phyloP scores from a whole-genome alignment of 805 yeast genomes.

The Candida glaebosa region DNA sequence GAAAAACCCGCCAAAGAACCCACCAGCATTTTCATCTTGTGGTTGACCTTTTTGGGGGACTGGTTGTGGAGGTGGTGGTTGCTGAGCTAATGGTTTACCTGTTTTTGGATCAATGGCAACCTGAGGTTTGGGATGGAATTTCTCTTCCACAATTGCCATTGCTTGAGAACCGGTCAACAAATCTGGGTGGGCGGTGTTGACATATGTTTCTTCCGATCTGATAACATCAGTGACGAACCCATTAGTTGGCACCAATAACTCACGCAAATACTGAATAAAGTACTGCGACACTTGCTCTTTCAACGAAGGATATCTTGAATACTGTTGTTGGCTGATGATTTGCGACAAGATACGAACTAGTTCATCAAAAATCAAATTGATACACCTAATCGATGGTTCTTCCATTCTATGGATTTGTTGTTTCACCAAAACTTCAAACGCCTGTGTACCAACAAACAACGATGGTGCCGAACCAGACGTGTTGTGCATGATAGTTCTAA shows the following conservation, averaged over 20 bases:
- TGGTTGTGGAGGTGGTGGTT: conserved; percentile 11
- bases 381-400: conserved; percentile 88
- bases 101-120: conserved; percentile 84
- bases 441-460: conserved; percentile 93
- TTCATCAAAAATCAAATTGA: conserved; percentile 89
- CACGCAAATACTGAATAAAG: conserved; percentile 77
- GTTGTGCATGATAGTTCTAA: conserved; percentile 94
- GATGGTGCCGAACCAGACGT: conserved; percentile 97
- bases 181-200: conserved; percentile 97
- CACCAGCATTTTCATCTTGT: conserved; percentile 55
- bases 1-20: conserved; percentile 95
- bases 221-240: conserved; percentile 81
- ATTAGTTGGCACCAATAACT: conserved; percentile 79
- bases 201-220: conserved; percentile 84
- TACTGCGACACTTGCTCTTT: conserved; percentile 81
- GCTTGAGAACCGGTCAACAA: conserved; percentile 93
- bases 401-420: conserved; percentile 92
- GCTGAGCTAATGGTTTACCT: conserved; percentile 69
- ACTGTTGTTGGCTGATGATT: conserved; percentile 76
- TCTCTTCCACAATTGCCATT: conserved; percentile 88
- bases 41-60: conserved; percentile 12
- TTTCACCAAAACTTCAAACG: conserved; percentile 92
- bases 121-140: conserved; percentile 71
- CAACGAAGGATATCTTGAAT: conserved; percentile 84
- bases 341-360: conserved; percentile 85